Evolutionary conservation across 495 filamentous ascomycete species (phyloP).

Genomic region (Talaromyces trachyspermus): DNA sequence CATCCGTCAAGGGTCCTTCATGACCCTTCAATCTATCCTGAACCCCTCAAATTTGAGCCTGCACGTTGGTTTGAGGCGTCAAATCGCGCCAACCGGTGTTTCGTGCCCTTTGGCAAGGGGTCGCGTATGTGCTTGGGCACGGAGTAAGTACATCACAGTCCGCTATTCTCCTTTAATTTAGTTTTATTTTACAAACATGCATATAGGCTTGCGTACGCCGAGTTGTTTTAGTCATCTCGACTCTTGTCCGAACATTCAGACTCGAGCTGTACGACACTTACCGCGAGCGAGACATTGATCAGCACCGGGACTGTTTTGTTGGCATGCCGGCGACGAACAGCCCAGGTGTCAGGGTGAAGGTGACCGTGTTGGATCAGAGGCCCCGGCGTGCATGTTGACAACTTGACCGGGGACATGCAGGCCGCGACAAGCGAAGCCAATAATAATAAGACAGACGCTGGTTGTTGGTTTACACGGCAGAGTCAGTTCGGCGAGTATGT

Average conservation of each 20-base stretch:
- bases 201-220: slow-evolving; percentile 34
- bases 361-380: background rate
- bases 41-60: slow-evolving; percentile 40
- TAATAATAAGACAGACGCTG: background rate
- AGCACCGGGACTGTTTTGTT: slow-evolving; percentile 1
- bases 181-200: slow-evolving; percentile 10
- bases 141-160: slow-evolving; percentile 19
- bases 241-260: slow-evolving; percentile 29
- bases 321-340: background rate
- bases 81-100: slow-evolving; percentile 25
- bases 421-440: background rate
- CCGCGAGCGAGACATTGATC: slow-evolving; percentile 5
- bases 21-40: slow-evolving; percentile 40
- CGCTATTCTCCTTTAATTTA: slow-evolving; percentile 6
- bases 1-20: slow-evolving; percentile 36
- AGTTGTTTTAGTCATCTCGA: slow-evolving; percentile 34
- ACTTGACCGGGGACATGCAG: background rate
- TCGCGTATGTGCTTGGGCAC: slow-evolving; percentile 34
- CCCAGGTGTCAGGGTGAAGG: background rate
- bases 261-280: slow-evolving; percentile 29
- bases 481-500: background rate
- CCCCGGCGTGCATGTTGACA: background rate
- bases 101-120: slow-evolving; percentile 37
- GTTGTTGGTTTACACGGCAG: background rate
- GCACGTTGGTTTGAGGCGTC: slow-evolving; percentile 40